Percentiles rank a stretch among this genome's conserved stretches.
Conservation (phyloP, 2,329 filamentous ascomycete genomes). For the Diaporthe caulivora region DNA sequence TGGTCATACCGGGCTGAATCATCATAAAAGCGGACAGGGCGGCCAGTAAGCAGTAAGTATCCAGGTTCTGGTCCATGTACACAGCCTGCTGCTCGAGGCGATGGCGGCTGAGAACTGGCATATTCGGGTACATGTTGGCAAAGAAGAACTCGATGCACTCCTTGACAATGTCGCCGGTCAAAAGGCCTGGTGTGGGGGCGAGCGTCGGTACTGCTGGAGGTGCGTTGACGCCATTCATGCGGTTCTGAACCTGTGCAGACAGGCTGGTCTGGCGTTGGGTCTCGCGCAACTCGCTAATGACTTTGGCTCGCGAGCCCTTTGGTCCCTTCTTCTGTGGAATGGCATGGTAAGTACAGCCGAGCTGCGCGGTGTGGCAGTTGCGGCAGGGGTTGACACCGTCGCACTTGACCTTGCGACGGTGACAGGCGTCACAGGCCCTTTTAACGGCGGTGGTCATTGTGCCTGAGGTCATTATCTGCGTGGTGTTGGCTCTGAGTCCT, state of each 20-base stretch:
- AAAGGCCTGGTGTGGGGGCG: slow-evolving; percentile 69
- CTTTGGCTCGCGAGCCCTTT: slow-evolving; percentile 80
- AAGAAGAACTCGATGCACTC: slow-evolving; percentile 78
- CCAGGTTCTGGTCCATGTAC: slow-evolving; percentile 72
- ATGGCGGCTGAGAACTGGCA: slow-evolving; percentile 72
- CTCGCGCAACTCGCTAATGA: slow-evolving; percentile 79
- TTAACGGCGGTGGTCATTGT: slow-evolving; percentile 66
- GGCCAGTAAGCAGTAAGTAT: slow-evolving; percentile 74
- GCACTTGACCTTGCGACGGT: slow-evolving; percentile 81
- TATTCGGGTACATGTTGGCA: slow-evolving; percentile 72
- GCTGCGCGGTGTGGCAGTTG: slow-evolving; percentile 75
- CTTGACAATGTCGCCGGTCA: slow-evolving; percentile 74
- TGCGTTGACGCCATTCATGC: slow-evolving; percentile 67
- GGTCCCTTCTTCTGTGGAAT: slow-evolving; percentile 83
- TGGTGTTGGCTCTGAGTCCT: slow-evolving; percentile 24
- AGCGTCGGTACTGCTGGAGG: slow-evolving; percentile 61
- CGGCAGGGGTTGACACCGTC: slow-evolving; percentile 78
- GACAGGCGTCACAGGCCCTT: slow-evolving; percentile 79
- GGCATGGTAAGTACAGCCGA: slow-evolving; percentile 80
- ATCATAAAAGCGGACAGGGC: slow-evolving; percentile 77
- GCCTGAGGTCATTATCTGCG: slow-evolving; percentile 16
- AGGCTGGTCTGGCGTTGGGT: slow-evolving; percentile 76
- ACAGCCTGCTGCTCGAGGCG: slow-evolving; percentile 69
- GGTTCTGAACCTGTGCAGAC: slow-evolving; percentile 71
- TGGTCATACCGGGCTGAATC: slow-evolving; percentile 75